Evolutionary conservation across 768 basidiomycete genomes (phyloP), one percentile per base, ranked within the genome.

Genomic region (Mycena vulgaris): DNA sequence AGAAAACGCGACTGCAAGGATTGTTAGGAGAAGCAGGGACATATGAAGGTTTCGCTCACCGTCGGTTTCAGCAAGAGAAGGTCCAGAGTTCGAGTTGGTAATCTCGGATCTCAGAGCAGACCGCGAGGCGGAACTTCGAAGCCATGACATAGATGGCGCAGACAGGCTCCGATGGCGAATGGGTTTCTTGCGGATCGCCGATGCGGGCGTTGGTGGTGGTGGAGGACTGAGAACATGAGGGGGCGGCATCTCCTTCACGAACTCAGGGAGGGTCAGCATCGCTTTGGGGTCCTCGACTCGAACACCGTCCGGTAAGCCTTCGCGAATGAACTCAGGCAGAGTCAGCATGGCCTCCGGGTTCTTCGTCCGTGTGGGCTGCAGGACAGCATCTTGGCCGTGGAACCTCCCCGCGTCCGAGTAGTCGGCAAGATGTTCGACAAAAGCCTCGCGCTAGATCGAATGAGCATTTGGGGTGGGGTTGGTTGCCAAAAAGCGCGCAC

Each of bases 361-460:
- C 72, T 82, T 88, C 52, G 74, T 79, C 73, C 79, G 70, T 60
- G 63, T 74, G 19, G 79, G 75, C 39, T 83, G 84, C 48, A 90
- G 85, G 3, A 88, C 79, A 9, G 95, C 93, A 74, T 97, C 96
- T 79, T 98, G 96, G 17, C 87, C 86, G 62, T 91, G 90, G 40
- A 97, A 81, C 63, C 96, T 87, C 25, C 96, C 91, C 1, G 90
- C 87, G 52, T 86, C 84, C 0, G 95, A 93, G 75, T 94, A 94
- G 31, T 87, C 84, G 13, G 90, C 84, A 2, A 97, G 84, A 66
- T 89, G 89, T 63, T 92, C 90, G 13, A 96, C 91, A 76, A 97
- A 95, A 10, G 88, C 88, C 49, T 91, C 88, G 66, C 91, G 90
- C 93, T 94, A 74, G 37, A 70, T 64, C 57, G 40, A 65, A 61